These are phyloP conservation scores for Globisporangium iwayamae DNA, from an alignment of 352 stramenopile genomes.

Conservation along the genomic window DNA sequence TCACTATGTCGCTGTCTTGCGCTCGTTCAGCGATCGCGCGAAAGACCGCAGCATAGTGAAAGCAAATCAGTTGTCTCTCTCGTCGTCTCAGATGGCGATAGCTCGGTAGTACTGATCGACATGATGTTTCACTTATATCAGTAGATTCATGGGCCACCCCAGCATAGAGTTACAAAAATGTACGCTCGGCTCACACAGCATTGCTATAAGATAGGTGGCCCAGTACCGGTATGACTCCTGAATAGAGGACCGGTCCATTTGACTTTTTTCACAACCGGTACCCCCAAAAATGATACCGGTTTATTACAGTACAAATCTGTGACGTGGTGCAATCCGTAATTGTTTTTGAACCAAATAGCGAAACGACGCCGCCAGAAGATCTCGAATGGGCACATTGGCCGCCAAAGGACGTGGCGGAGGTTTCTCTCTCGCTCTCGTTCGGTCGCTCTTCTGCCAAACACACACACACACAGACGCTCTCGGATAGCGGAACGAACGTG, in stretches of 20 bases:
- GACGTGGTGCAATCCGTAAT: background rate
- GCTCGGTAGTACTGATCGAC: background rate
- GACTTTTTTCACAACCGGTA: background rate
- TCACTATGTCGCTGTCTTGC: too few relatives aligned
- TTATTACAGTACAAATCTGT: background rate
- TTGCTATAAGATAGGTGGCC: conserved; percentile 2
- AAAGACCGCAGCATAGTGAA: too few relatives aligned
- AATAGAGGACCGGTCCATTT: conserved; percentile 1
- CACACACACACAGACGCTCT: background rate
- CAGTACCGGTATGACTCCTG: background rate
- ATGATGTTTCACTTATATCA: conserved; percentile 4
- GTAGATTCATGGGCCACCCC: conserved; percentile 6
- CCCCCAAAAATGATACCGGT: background rate
- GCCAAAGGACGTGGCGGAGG: conserved; percentile 11
- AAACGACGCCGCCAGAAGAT: conserved; percentile 11
- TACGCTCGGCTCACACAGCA: background rate
- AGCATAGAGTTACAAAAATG: background rate
- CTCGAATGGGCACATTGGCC: conserved; percentile 9
- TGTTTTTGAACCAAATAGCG: background rate
- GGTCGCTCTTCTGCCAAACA: background rate
- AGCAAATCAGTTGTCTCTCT: too few relatives aligned
- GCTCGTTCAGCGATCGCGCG: too few relatives aligned
- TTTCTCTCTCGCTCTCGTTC: conserved; percentile 1
- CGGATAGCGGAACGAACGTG: background rate
- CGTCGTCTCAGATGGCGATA: too few relatives aligned